Base-by-base conservation (phyloP, 2,329 filamentous ascomycete species). In the Diaporthe helianthi region DNA sequence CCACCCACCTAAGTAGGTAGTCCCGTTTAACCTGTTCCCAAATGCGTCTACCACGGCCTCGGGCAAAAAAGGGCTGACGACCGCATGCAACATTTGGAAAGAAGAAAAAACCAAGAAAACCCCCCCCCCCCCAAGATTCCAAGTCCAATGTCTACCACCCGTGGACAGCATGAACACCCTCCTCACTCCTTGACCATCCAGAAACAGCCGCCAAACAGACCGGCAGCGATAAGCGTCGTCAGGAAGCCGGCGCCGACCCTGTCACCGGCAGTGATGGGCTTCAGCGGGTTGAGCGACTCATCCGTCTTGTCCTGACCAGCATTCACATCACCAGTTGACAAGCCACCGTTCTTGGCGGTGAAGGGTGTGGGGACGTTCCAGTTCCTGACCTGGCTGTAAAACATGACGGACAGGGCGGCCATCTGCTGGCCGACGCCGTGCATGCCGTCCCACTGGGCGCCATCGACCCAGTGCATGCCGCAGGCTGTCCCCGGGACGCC, bases 391-490 rank as follows among this genome's bases (percentile, higher is more conserved):
- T 83, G 74, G 19, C 78, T 80, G 2, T 79, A 79, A 31, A 80
- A 79, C 44, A 85, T 77, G 29, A 83, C 76, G 52, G 82, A 79
- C 47, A 84, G 76, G 0, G 80, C 82, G 60, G 79, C 80, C 74
- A 85, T 81, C 75, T 85, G 80, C 73, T 85, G 81, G 29, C 84
- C 83, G 67, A 85, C 80, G 29, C 83, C 83, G 29, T 74, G 78
- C 70, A 76, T 78, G 7, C 82, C 82, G 69, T 85, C 83, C 74
- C 78, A 85, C 10, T 73, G 74, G 1, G 73, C 67, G 49, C 74
- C 78, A 13, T 75, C 70, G 55, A 80, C 82, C 84, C 84, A 86
- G 69, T 78, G 78, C 22, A 83, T 77, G 13, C 84, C 83, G 72
- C 84, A 86, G 19, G 79, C 77, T 51, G 79, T 78, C n/a, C 80